Evolutionary conservation across 2,329 filamentous ascomycete species (phyloP).

Genomic region (Nemania abortiva): DNA sequence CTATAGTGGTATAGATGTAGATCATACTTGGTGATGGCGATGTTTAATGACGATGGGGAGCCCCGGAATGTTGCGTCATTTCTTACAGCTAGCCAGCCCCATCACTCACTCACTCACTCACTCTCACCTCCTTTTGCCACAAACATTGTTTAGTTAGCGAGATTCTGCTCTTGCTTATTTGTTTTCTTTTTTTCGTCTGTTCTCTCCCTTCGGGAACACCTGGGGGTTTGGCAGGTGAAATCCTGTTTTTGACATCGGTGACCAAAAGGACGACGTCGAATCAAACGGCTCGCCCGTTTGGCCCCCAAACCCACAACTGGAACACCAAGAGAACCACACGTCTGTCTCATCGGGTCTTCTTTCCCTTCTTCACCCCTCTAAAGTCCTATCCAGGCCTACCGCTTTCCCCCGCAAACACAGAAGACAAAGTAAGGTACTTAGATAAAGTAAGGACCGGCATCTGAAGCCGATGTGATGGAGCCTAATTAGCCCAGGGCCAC

Average conservation of each 20-base stretch:
- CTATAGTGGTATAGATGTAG: conserved; percentile 20
- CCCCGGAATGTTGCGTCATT: conserved; percentile 23
- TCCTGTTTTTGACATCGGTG: conserved; percentile 15
- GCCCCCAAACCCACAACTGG: conserved; percentile 33
- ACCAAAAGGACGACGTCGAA: conserved; percentile 15
- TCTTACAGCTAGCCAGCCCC: background rate
- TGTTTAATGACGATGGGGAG: conserved; percentile 6
- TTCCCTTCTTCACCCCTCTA: background rate
- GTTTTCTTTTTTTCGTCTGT: background rate
- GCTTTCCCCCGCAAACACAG: conserved; percentile 10
- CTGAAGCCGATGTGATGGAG: conserved; percentile 9
- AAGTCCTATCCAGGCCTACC: conserved; percentile 13
- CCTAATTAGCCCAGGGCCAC: conserved; percentile 29
- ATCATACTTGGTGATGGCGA: conserved; percentile 8
- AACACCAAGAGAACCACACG: conserved; percentile 1
- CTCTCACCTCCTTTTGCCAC: background rate
- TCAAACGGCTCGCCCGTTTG: conserved; percentile 16
- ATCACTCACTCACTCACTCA: too few relatives aligned
- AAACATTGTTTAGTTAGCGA: background rate
- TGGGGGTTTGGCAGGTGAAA: conserved; percentile 1
- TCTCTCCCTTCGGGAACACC: background rate
- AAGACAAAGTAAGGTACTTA: conserved; percentile 10
- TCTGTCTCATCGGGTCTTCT: conserved; percentile 1
- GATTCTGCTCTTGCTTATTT: background rate
- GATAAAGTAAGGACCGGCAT: conserved; percentile 1